Evolutionary conservation across 306 rosid species (phyloP), one percentile per base, ranked within the genome.

Genomic region (Rosa multiflora): DNA sequence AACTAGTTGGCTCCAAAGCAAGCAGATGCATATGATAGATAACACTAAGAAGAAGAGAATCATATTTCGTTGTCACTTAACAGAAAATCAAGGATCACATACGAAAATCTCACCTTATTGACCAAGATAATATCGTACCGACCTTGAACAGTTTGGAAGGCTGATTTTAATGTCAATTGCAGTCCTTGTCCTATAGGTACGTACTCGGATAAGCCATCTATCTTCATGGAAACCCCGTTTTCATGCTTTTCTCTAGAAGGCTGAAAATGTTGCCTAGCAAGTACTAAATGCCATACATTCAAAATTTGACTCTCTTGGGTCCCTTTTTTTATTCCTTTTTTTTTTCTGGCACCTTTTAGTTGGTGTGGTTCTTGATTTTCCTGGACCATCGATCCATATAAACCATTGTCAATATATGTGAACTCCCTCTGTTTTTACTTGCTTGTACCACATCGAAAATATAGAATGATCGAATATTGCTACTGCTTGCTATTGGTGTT

Each of bases 391-490:
- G 61, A 15, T 2, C 23, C 1, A 6, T 20, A 55, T 55, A 7
- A 40, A 55, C 15, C 20, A 17, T 61, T 39, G 53, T 73, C 79
- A 67, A 80, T 17, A 10, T 66, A 7, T 26, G 62, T 64, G 70
- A 18, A 32, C 70, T 66, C 44, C 56, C 17, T 44, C 5, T 8
- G 42, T 3, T 15, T 72, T 4, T 17, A 29, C 59, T 44, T 78
- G 61, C 39, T 26, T 78, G 61, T 42, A 51, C 9, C 67, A 11
- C 35, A 20, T 46, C 26, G 10, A 12, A 6, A 77, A 49, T 4
- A 26, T 11, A 23, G 29, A 21, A 61, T 5, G 48, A 67, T 18
- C 21, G 71, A 15, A 67, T 67, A 67, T 18, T 29, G 47, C 71
- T 39, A 21, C 12, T 35, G 11, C 70, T 2, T 56, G n/a, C 21